These are phyloP conservation scores for Xylaria hypoxylon DNA, from an alignment of 2,329 filamentous ascomycete genomes.

Conservation along the genomic window DNA sequence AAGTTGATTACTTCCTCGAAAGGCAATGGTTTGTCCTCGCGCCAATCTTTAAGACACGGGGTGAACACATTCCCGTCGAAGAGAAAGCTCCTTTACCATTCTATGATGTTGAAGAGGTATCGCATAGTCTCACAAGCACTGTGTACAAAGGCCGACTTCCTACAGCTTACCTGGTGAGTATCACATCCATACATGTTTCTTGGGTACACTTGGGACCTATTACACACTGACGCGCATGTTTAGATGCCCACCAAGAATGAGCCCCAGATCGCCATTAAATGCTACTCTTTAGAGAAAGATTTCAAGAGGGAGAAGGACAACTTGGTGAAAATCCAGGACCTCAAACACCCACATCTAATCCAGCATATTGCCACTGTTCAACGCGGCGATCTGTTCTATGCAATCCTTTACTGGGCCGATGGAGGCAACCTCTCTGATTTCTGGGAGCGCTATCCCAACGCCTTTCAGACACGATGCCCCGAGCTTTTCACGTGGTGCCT, in stretches of 20 bases:
- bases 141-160: slow-evolving; percentile 24
- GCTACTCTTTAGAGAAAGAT: background rate
- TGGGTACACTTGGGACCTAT: background rate
- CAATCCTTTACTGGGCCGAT: slow-evolving; percentile 22
- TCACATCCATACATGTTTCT: background rate
- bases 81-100: slow-evolving; percentile 63
- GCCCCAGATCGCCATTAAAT: slow-evolving; percentile 22
- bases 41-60: background rate
- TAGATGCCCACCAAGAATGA: background rate
- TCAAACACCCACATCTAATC: slow-evolving; percentile 26
- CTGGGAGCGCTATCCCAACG: slow-evolving; percentile 11
- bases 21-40: slow-evolving; percentile 22
- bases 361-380: slow-evolving; percentile 23
- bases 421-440: slow-evolving; percentile 27
- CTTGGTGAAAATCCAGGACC: background rate
- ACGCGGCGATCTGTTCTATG: slow-evolving; percentile 8
- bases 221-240: background rate
- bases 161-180: slow-evolving; percentile 24
- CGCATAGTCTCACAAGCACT: background rate
- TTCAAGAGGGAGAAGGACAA: slow-evolving; percentile 22
- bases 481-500: slow-evolving; percentile 23
- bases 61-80: background rate
- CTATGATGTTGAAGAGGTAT: slow-evolving; percentile 8
- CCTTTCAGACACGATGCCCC: background rate
- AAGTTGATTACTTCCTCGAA: background rate